Evolutionary conservation across 208 protist genomes (phyloP).

Genomic region (Acanthamoeba culbertsoni): DNA sequence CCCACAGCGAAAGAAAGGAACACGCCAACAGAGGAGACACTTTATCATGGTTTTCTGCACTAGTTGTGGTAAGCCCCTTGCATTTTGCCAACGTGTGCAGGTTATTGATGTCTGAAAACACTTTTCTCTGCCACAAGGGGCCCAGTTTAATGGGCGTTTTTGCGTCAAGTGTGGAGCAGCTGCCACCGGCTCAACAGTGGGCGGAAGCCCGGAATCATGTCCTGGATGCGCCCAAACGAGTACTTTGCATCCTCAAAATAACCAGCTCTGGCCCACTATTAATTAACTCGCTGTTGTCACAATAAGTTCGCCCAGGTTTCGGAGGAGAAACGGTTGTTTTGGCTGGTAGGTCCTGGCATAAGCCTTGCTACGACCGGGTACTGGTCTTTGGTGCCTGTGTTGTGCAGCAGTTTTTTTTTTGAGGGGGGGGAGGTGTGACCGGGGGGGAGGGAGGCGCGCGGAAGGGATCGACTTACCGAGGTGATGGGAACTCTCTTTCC

Average conservation of each 20-base stretch:
- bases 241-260: too few relatives aligned
- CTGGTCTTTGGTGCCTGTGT: too few relatives aligned
- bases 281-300: neutral
- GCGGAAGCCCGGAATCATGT: conserved; percentile 16
- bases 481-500: neutral
- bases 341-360: conserved; percentile 23
- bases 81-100: too few relatives aligned
- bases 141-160: conserved; percentile 33
- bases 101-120: too few relatives aligned
- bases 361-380: conserved; percentile 20
- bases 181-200: neutral
- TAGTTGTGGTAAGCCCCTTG: too few relatives aligned
- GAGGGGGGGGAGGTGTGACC: too few relatives aligned
- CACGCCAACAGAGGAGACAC: too few relatives aligned
- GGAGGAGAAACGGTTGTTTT: neutral
- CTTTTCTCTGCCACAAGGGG: too few relatives aligned
- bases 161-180: conserved; percentile 15
- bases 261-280: neutral
- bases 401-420: too few relatives aligned
- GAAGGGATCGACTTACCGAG: neutral
- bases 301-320: neutral
- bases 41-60: too few relatives aligned
- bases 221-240: neutral
- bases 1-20: too few relatives aligned
- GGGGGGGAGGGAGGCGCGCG: too few relatives aligned